Conservation (phyloP, 2,329 filamentous ascomycete genomes). For the Alternaria incomplexa region DNA sequence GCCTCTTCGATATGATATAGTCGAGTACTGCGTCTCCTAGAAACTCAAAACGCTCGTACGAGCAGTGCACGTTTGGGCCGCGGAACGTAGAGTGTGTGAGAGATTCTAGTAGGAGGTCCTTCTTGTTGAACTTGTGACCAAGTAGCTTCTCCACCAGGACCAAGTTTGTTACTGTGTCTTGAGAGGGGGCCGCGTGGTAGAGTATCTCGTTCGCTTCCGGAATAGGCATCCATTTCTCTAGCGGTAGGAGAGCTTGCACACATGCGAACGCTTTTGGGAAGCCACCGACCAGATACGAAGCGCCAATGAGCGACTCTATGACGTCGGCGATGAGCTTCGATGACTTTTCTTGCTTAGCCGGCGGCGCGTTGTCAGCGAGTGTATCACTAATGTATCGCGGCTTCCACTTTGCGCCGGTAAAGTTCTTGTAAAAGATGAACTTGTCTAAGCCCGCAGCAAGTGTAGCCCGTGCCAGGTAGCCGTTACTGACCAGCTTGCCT, state of each 20-base stretch:
- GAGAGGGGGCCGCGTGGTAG: constrained; percentile 22
- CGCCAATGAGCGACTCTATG: constrained; percentile 83
- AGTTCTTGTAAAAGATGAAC: constrained; percentile 73
- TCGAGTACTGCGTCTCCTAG: constrained; percentile 87
- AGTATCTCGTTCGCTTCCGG: constrained; percentile 35
- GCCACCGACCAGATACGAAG: constrained; percentile 72
- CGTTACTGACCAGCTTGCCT: constrained; percentile 75
- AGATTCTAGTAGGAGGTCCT: constrained; percentile 74
- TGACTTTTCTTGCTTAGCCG: constrained; percentile 58
- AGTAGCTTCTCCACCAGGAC: constrained; percentile 67
- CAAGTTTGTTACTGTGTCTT: constrained; percentile 20
- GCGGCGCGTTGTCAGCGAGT: constrained; percentile 18
- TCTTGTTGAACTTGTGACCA: constrained; percentile 72
- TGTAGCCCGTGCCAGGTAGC: constrained; percentile 70
- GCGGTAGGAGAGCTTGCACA: constrained; percentile 68
- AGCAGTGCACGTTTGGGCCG: constrained; percentile 51
- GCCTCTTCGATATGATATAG: constrained; percentile 69
- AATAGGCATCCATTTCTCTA: constrained; percentile 53
- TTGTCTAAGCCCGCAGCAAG: constrained; percentile 68
- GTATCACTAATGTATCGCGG: constrained; percentile 64
- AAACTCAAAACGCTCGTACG: constrained; percentile 82
- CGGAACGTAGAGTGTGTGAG: constrained; percentile 75
- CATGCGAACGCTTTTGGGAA: constrained; percentile 67
- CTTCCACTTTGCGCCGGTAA: constrained; percentile 75
- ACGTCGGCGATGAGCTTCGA: constrained; percentile 87